Evolutionary conservation across 768 basidiomycete genomes (phyloP), one percentile per base, ranked within the genome.

Genomic region (Boletus subcaerulescens): DNA sequence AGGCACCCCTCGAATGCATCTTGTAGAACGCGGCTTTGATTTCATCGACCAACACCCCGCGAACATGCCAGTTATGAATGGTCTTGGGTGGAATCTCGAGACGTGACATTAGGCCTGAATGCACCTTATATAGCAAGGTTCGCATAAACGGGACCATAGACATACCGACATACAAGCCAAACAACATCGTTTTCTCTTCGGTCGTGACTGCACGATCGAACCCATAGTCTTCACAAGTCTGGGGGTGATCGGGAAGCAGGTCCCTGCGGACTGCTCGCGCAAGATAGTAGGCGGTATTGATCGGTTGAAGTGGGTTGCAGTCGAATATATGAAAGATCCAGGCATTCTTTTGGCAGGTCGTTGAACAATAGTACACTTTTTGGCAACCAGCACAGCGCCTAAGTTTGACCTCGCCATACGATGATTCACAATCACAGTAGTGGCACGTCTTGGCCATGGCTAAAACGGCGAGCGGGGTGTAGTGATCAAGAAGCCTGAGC

Each of bases 361-460:
- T 41, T 0, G 52, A 53, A 24, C 52, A 53, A n/a, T 46, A 53
- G 17, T 53, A 53, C 15, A 47, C 52, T 24, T 32, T 52, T 40
- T 13, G 52, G 14, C 45, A 52, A 1, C 45, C 45, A 22, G 52
- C 6, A 32, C 44, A 52, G 31, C 52, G 44, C 45, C 40, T 52
- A 8, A 46, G 52, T 10, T 46, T 40, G 9, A 35, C 20, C 11
- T 40, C 51, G 2, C 14, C 5, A 26, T 45, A 52, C 17, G 32
- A 14, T 8, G 38, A 31, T 15, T 46, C 3, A 13, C 45, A 18
- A 13, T 46, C 18, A 32, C 51, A 52, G 24, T 26, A 6, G 24
- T 26, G 5, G 24, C 24, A 26, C 5, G 24, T 6, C 24, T 26
- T 26, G 24, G 24, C 24, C 24, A 26, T 26, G 24, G 24, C 24